Base-by-base conservation (phyloP, 495 filamentous ascomycete genomes). In the Penicillium bovifimosum region DNA sequence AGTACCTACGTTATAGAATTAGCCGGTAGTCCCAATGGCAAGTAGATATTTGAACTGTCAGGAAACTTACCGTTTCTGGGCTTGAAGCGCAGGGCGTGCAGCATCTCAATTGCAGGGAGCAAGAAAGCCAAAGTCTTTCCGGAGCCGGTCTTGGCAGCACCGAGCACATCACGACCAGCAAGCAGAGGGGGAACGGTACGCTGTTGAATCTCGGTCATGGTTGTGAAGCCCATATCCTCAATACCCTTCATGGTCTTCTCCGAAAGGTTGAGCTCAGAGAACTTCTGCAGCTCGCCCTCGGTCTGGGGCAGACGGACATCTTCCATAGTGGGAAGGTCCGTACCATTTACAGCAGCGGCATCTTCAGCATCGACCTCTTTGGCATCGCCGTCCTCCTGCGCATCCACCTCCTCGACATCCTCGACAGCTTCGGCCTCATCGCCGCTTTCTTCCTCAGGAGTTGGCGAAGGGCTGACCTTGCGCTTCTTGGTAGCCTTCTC, bases 41-140 rank as follows among this genome's bases (percentile, higher is more conserved):
- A 9, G 31, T 9, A 26, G 16, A 34, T 36, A 47, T 10, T 26
- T 14, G 16, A 20, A 18, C 8, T 9, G 1, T 6, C 6, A 2
- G n/a, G 3, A 35, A 39, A 49, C 59, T 45, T 67, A 62, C 78
- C 85, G 58, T 87, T 87, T 58, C 86, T 67, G 4, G 86, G 85
- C 67, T 95, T 95, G 78, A 96, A 97, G 45, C 86, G 82, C 60
- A 98, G 74, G 0, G 91, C 86, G 65, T 82, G 84, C 34, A 98
- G 80, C 88, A 97, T 96, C 74, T 98, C 93, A 17, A 97, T 78
- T 0, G 90, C 91, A 20, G 93, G 93, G 32, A 97, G 95, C 59
- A 98, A 73, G 71, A 98, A 98, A 14, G 92, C 85, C 40, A 98
- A 69, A 1, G 93, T 98, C 77, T 98, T 98, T 61, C 93, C 93